phyloP scores from a whole-genome alignment of 768 basidiomycete species.

The Hypholoma fasciculare region DNA sequence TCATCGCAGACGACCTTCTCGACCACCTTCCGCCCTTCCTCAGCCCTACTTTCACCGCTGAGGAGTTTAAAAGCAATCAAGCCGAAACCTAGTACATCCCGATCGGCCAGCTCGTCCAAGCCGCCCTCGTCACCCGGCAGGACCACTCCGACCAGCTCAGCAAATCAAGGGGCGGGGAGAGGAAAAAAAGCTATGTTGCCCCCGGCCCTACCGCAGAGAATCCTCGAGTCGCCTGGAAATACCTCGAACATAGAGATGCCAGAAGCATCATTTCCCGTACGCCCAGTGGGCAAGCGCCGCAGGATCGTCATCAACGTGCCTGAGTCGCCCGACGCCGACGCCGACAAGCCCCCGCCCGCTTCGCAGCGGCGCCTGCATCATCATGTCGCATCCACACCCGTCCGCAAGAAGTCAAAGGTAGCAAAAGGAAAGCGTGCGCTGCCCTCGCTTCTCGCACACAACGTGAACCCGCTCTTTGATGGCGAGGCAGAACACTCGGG shows the following conservation, averaged over 20 bases:
- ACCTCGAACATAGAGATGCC: constrained; percentile 9
- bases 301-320: constrained; percentile 32
- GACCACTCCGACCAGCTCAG: constrained; percentile 11
- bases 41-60: constrained; percentile 8
- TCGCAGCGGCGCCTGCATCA: constrained; percentile 39
- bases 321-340: constrained; percentile 28
- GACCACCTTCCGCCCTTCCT: background rate
- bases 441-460: constrained; percentile 25
- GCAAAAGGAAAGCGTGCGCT: constrained; percentile 19
- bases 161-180: constrained; percentile 8
- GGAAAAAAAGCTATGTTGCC: constrained; percentile 26
- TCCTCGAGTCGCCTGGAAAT: constrained; percentile 11
- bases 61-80: constrained; percentile 3
- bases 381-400: constrained; percentile 31
- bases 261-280: constrained; percentile 30
- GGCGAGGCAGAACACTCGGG: constrained; percentile 79
- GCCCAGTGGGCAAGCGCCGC: constrained; percentile 21
- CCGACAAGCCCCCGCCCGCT: constrained; percentile 22
- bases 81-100: background rate
- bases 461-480: constrained; percentile 52
- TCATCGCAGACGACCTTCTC: background rate
- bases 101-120: background rate
- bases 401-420: constrained; percentile 15
- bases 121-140: constrained; percentile 2
- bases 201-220: constrained; percentile 21